Evolutionary conservation across 148 eudicot species (phyloP).

Genomic region (Vaccinium myrtillus): DNA sequence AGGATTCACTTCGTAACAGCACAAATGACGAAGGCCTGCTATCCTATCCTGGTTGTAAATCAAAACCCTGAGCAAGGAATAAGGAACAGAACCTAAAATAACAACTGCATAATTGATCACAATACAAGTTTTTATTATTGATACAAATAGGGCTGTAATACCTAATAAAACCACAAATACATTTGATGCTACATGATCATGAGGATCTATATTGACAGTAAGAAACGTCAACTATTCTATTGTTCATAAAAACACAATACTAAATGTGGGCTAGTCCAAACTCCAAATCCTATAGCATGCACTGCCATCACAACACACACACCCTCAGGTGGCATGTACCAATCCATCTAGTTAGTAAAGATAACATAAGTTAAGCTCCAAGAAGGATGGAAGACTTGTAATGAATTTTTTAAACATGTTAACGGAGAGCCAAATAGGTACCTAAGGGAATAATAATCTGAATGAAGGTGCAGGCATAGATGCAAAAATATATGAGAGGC

Average conservation of each 20-base stretch:
- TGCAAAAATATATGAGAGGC: neutral
- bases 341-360: neutral
- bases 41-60: neutral
- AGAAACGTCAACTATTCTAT: neutral
- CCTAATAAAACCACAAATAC: neutral
- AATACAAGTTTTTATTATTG: neutral
- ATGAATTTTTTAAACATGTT: neutral
- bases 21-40: neutral
- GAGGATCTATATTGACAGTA: neutral
- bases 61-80: neutral
- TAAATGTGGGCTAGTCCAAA: neutral
- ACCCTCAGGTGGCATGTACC: neutral
- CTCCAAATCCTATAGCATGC: neutral
- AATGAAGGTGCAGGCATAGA: neutral
- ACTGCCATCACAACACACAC: slow-evolving; percentile 1
- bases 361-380: neutral
- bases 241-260: neutral
- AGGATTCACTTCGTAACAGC: neutral
- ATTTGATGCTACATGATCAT: neutral
- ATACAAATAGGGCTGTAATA: neutral
- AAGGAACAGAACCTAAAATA: neutral
- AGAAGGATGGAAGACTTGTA: neutral
- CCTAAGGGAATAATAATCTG: neutral
- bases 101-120: neutral
- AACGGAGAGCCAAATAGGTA: neutral